A percentile compares a stretch with the other conserved stretches of the same genome.
Evolutionary conservation across 2,329 filamentous ascomycete species (phyloP).

Genomic region (Alternaria rosae): DNA sequence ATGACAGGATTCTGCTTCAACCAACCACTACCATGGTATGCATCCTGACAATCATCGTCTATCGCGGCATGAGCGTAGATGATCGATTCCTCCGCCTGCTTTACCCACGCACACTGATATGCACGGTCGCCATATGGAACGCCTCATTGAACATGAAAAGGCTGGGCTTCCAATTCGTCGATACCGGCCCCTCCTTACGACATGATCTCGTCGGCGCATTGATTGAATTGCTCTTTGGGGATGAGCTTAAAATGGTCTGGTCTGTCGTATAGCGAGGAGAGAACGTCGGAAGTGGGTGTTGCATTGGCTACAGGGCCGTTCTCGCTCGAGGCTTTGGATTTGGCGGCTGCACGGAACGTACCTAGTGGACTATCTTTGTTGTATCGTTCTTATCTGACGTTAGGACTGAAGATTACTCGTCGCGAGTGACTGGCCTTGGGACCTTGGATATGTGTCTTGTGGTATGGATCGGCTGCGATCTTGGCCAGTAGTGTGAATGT

Average conservation of each 20-base stretch:
- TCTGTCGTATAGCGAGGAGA: not conserved
- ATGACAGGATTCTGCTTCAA: not conserved
- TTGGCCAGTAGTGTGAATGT: not conserved
- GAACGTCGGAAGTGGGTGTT: not conserved
- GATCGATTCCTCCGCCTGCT: not conserved
- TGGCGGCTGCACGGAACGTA: not conserved
- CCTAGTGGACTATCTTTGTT: not conserved
- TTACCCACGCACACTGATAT: not conserved
- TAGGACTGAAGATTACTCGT: not conserved
- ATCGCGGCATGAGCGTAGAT: not conserved
- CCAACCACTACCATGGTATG: not conserved
- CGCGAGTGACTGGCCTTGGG: not conserved
- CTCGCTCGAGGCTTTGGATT: not conserved
- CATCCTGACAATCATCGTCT: not conserved
- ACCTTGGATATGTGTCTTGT: not conserved
- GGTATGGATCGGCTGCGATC: not conserved
- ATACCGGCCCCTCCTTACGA: not conserved
- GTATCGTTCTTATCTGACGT: not conserved
- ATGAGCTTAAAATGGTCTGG: not conserved
- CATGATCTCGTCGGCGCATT: not conserved
- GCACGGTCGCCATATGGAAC: not conserved
- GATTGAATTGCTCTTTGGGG: not conserved
- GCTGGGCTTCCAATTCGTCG: not conserved
- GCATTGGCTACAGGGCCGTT: not conserved
- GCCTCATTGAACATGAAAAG: not conserved